Evolutionary conservation across 2,329 filamentous ascomycete species (phyloP), one percentile per base, ranked within the genome.

Genomic region (Didymella arachidicola): DNA sequence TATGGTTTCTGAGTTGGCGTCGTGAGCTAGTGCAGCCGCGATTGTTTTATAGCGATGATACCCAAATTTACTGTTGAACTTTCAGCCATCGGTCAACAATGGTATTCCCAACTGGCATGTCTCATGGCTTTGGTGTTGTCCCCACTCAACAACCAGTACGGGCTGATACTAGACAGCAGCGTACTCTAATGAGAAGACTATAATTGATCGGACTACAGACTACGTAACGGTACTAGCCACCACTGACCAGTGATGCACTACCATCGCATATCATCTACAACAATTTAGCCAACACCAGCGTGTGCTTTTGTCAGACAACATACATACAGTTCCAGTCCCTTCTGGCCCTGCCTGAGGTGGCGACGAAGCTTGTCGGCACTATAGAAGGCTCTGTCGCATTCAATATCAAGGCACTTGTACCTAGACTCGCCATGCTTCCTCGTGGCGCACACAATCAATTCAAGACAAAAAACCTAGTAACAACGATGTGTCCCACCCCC

Each of bases 361-460:
- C 64, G 60, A 16, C 55, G 51, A 8, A 64, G 10, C 57, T 70
- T 68, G 36, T 67, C 67, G 4, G 5, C 12, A 10, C 63, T 54
- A 26, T 58, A 61, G 26, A 66, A 66, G 4, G 57, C 45, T 57
- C 16, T 64, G 16, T 32, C 18, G 42, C 66, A 70, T 7, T 42
- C 54, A 5, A 18, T 10, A 27, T 57, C 19, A 0, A 32, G 6
- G 49, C 67, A 70, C 38, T 27, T 47, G 43, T 27, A 60, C 4
- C 30, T 14, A 2, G 22, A 45, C 4, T 16, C 3, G 4, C 3
- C 26, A 22, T 69, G 64, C 32, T 54, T 67, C 25, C 39, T 56
- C 59, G 43, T 69, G 67, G 27, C 67, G 64, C 30, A 61, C 61
- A 18, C 49, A 64, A 19, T 68, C 63, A 41, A 43, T 52, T 18